Conservation (phyloP, 2,329 filamentous ascomycete species). For the Aureobasidium sp. region DNA sequence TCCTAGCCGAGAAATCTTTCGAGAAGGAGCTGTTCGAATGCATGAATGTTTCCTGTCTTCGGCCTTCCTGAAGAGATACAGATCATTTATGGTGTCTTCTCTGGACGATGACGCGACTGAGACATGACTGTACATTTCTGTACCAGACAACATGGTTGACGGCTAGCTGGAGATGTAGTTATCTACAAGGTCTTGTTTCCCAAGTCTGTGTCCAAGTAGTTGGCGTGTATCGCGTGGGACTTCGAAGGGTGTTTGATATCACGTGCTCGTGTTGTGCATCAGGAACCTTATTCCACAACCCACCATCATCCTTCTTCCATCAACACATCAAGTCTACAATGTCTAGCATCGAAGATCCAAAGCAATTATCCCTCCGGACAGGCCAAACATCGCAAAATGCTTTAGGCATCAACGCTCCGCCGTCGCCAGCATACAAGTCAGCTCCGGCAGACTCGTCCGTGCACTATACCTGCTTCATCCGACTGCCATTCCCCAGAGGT, state of each 20-base stretch:
- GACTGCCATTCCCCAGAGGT: conserved; percentile 79
- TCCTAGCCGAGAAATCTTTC: too few relatives aligned
- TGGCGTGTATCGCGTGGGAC: background rate
- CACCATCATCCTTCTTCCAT: background rate
- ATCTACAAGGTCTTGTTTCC: too few relatives aligned
- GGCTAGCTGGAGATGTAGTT: too few relatives aligned
- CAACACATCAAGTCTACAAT: background rate
- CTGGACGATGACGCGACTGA: too few relatives aligned
- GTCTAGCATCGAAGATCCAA: background rate
- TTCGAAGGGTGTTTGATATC: background rate
- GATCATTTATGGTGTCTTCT: too few relatives aligned
- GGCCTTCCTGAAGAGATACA: too few relatives aligned
- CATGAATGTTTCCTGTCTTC: too few relatives aligned
- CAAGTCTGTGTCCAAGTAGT: too few relatives aligned
- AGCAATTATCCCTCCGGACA: background rate
- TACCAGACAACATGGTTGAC: too few relatives aligned
- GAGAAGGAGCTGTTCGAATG: too few relatives aligned
- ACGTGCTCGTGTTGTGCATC: background rate
- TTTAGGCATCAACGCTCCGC: conserved; percentile 2
- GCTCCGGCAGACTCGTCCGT: conserved; percentile 13
- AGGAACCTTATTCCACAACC: background rate
- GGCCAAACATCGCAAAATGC: background rate
- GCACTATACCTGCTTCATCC: conserved; percentile 67
- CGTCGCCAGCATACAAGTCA: conserved; percentile 2
- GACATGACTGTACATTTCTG: too few relatives aligned